phyloP scores from a whole-genome alignment of 495 filamentous ascomycete species.

The Xylaria nigripes region DNA sequence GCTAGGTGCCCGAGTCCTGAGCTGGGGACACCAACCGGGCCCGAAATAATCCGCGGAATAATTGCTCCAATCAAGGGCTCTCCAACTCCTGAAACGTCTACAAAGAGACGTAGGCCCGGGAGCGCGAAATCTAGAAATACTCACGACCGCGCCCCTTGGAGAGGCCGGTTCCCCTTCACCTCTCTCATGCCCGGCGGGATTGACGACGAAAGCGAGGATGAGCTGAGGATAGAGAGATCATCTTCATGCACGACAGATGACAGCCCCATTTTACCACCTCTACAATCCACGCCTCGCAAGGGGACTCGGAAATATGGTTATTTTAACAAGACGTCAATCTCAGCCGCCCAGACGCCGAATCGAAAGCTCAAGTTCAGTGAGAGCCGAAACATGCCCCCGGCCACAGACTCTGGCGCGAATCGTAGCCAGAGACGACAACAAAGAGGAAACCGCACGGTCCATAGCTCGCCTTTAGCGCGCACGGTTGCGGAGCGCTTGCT shows the following conservation, averaged over 20 bases:
- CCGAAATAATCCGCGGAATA: background rate
- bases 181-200: conserved; percentile 19
- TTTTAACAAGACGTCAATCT: background rate
- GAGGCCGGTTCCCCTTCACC: conserved; percentile 13
- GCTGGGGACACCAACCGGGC: background rate
- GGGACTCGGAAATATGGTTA: conserved; percentile 3
- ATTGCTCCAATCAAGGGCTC: background rate
- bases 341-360: conserved; percentile 2
- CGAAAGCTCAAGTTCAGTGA: conserved; percentile 4
- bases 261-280: background rate
- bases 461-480: conserved; percentile 20
- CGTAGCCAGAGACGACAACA: background rate
- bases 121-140: background rate
- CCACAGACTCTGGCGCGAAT: conserved; percentile 15
- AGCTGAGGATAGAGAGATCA: conserved; percentile 17
- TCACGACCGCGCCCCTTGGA: conserved; percentile 6
- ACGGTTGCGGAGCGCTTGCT: conserved; percentile 8
- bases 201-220: conserved; percentile 21
- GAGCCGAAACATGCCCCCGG: conserved; percentile 3
- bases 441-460: background rate
- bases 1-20: conserved; percentile 7
- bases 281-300: conserved; percentile 9
- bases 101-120: conserved; percentile 9
- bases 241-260: conserved; percentile 7
- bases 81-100: conserved; percentile 17